Conservation (phyloP, 495 filamentous ascomycete genomes). For the Penicillium goetzii region DNA sequence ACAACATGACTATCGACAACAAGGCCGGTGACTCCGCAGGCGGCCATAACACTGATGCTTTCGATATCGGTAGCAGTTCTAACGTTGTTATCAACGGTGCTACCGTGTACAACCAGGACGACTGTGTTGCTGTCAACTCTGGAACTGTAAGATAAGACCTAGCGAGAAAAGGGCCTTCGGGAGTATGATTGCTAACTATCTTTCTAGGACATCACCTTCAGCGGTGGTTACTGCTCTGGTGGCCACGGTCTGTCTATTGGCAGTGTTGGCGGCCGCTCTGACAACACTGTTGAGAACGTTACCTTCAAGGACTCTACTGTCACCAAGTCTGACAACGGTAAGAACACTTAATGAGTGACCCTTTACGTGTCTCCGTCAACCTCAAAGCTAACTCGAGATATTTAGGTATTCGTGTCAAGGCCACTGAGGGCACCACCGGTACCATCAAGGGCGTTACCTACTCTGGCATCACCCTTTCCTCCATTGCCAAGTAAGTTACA, state of each 20-base stretch:
- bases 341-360: not conserved
- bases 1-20: constrained; percentile 63
- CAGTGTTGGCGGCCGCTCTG: constrained; percentile 58
- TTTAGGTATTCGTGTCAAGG: constrained; percentile 37
- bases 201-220: constrained; percentile 50
- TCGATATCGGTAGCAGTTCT: constrained; percentile 59
- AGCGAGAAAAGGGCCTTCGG: not conserved
- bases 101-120: constrained; percentile 65
- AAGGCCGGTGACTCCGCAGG: constrained; percentile 51
- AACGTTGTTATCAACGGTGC: constrained; percentile 59
- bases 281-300: constrained; percentile 60
- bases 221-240: constrained; percentile 51
- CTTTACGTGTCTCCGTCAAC: not conserved
- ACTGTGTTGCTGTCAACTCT: constrained; percentile 66
- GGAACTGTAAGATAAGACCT: constrained; percentile 20
- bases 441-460: constrained; percentile 32
- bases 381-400: not conserved
- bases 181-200: constrained; percentile 8
- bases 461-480: constrained; percentile 28
- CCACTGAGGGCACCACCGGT: constrained; percentile 30
- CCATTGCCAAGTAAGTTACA: constrained; percentile 26
- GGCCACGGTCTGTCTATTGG: constrained; percentile 66
- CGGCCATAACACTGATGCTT: constrained; percentile 70
- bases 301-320: constrained; percentile 52
- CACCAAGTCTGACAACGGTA: constrained; percentile 53